These are phyloP conservation scores for Tilletiaria anomala DNA, from an alignment of 1,284 basidiomycete species.

Conservation along the genomic window DNA sequence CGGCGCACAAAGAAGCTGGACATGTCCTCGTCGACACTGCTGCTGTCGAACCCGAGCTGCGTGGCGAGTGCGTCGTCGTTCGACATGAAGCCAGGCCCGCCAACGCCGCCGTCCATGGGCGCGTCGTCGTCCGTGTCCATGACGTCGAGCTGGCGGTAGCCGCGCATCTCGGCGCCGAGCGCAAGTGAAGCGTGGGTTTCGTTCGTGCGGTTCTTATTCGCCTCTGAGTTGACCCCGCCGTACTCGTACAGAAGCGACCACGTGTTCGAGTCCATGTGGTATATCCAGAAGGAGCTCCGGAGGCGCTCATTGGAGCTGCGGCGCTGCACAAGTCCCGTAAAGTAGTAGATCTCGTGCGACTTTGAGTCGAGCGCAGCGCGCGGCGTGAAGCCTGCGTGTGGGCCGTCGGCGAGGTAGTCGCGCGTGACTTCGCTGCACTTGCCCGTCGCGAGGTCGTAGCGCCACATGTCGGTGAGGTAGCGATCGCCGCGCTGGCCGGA, in stretches of 20 bases:
- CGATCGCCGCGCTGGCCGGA: conserved; percentile 35
- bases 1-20: neutral
- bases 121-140: too few species aligned
- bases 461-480: conserved; percentile 38
- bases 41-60: neutral
- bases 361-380: conserved; percentile 30
- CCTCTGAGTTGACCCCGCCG: conserved; percentile 9
- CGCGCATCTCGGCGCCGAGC: too few species aligned
- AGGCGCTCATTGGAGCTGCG: too few species aligned
- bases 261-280: conserved; percentile 17
- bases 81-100: too few species aligned
- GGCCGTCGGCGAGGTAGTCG: conserved; percentile 20
- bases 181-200: too few species aligned
- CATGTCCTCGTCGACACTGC: neutral
- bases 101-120: too few species aligned
- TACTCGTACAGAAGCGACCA: conserved; percentile 24
- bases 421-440: conserved; percentile 15
- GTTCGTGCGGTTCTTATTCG: too few species aligned
- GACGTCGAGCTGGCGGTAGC: too few species aligned
- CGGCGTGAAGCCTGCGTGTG: conserved; percentile 36
- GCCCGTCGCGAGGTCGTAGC: conserved; percentile 22
- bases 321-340: too few species aligned
- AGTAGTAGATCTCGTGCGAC: conserved; percentile 30
- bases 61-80: too few species aligned
- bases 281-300: conserved; percentile 25